Percentiles rank a stretch among this genome's conserved stretches.
Evolutionary conservation across 1,284 basidiomycete species (phyloP).

Genomic region (Mixia osmundae): DNA sequence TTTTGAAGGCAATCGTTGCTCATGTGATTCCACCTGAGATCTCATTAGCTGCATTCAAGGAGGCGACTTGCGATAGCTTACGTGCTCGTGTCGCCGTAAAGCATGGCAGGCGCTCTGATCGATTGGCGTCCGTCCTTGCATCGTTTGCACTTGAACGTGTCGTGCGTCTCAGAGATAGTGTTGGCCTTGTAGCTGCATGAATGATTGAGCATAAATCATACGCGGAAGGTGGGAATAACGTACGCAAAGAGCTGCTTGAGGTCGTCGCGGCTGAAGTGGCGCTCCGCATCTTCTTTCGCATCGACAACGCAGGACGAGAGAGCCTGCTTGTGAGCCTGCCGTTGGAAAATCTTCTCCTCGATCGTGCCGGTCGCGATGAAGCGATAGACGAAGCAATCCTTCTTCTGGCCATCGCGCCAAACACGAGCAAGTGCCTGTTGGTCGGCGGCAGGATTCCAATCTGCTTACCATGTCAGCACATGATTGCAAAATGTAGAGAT

Average conservation of each 20-base stretch:
- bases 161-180: slow-evolving; percentile 81
- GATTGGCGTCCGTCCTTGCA: slow-evolving; percentile 61
- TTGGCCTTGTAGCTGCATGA: slow-evolving; percentile 27
- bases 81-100: slow-evolving; percentile 96
- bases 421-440: slow-evolving; percentile 96
- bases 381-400: slow-evolving; percentile 96
- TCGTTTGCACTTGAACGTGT: slow-evolving; percentile 86
- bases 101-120: slow-evolving; percentile 55
- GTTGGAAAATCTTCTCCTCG: slow-evolving; percentile 58
- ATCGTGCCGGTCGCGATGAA: slow-evolving; percentile 96
- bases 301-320: slow-evolving; percentile 93
- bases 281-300: slow-evolving; percentile 82
- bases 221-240: slow-evolving; percentile 26
- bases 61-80: slow-evolving; percentile 28
- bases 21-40: slow-evolving; percentile 82
- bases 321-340: slow-evolving; percentile 69
- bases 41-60: slow-evolving; percentile 5
- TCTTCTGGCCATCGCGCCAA: slow-evolving; percentile 99
- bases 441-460: slow-evolving; percentile 97
- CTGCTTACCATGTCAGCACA: slow-evolving; percentile 24
- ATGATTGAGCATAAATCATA: neutral
- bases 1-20: slow-evolving; percentile 63
- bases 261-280: slow-evolving; percentile 79
- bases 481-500: neutral
- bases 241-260: slow-evolving; percentile 79